Conservation (phyloP, 805 yeast species). For the Zygosaccharomyces rouxii region DNA sequence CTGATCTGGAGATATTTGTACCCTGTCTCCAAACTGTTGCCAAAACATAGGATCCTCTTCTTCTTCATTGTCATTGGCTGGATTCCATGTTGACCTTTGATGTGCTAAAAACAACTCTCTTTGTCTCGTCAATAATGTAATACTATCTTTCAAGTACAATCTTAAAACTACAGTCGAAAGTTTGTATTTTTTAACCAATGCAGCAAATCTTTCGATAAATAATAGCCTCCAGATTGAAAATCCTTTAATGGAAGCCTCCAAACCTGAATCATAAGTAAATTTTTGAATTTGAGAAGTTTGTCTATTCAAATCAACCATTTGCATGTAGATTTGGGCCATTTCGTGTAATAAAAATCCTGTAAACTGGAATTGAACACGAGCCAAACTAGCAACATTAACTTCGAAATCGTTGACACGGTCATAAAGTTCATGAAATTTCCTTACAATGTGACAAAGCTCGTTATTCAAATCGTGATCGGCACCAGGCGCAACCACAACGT, state of each 20-base stretch:
- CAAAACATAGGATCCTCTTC: constrained; percentile 14
- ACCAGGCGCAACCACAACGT: constrained; percentile 31
- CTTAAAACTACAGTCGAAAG: constrained; percentile 33
- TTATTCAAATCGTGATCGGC: constrained; percentile 28
- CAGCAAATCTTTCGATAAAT: constrained; percentile 26
- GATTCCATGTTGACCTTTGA: constrained; percentile 23
- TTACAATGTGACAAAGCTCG: constrained; percentile 32
- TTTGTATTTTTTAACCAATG: constrained; percentile 29
- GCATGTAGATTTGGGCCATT: constrained; percentile 33
- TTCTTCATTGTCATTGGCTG: constrained; percentile 12
- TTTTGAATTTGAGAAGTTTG: constrained; percentile 28
- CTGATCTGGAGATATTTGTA: constrained; percentile 24
- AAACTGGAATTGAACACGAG: constrained; percentile 36
- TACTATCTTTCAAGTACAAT: constrained; percentile 32
- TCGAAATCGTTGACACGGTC: constrained; percentile 35
- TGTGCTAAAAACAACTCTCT: constrained; percentile 31
- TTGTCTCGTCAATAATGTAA: constrained; percentile 33
- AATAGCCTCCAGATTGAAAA: constrained; percentile 29
- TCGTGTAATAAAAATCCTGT: constrained; percentile 35
- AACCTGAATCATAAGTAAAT: constrained; percentile 19
- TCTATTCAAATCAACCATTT: constrained; percentile 33
- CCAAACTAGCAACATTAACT: constrained; percentile 35
- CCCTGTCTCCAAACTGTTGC: constrained; percentile 16
- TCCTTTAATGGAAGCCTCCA: constrained; percentile 26
- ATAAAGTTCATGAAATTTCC: constrained; percentile 31